Evolutionary conservation across 768 basidiomycete species (phyloP).

Genomic region (Neoboletus subvelutipes): DNA sequence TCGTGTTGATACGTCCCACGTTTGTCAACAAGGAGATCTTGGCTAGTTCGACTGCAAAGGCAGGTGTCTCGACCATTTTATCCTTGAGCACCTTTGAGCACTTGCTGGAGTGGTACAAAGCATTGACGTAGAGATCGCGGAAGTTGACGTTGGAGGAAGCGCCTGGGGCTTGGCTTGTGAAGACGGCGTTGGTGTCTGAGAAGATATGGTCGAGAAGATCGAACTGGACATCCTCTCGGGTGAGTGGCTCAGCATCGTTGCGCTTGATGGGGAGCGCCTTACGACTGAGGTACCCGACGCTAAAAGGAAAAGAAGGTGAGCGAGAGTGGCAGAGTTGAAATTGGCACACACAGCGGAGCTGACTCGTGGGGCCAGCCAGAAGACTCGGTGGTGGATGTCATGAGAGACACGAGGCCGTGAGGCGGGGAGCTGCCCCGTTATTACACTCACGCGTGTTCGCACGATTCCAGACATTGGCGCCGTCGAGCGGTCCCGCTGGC

Average conservation of each 20-base stretch:
- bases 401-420: conserved; percentile 40
- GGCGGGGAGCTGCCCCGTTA: conserved; percentile 27
- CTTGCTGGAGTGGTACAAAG: conserved; percentile 75
- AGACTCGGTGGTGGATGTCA: conserved; percentile 46
- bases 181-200: conserved; percentile 61
- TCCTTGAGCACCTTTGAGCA: conserved; percentile 87
- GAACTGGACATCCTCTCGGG: conserved; percentile 82
- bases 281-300: conserved; percentile 60
- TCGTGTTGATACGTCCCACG: conserved; percentile 89
- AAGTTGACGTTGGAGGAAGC: conserved; percentile 62
- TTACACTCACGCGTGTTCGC: conserved; percentile 25
- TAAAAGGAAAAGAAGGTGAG: conserved; percentile 25
- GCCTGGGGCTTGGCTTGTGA: conserved; percentile 62
- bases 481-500: conserved; percentile 8
- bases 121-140: conserved; percentile 79
- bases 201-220: conserved; percentile 84
- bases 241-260: conserved; percentile 79
- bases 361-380: conserved; percentile 49
- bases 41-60: conserved; percentile 75
- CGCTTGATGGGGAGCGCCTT: conserved; percentile 75
- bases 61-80: conserved; percentile 81
- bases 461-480: conserved; percentile 26
- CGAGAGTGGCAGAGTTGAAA: conserved; percentile 9
- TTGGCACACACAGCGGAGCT: conserved; percentile 49
- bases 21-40: conserved; percentile 86